Base-by-base conservation (phyloP, 352 stramenopile genomes). In the Phytophthora pisi region DNA sequence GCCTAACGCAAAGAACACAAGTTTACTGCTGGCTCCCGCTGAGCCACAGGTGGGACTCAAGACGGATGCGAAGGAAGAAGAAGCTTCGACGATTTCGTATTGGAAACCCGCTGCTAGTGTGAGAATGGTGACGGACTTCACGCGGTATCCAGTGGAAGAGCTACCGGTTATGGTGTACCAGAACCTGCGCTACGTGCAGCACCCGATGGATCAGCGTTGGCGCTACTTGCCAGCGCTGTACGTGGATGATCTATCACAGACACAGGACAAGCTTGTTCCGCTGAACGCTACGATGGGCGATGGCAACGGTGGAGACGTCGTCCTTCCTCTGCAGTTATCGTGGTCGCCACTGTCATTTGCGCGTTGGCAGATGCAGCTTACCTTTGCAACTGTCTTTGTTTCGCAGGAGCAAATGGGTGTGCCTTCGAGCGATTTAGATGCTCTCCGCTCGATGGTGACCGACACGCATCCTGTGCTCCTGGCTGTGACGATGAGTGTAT, bases 381-480 rank as follows among this genome's bases (percentile, higher is more conserved):
- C 84, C 13, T 87, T 92, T 75, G 84, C 83, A 24, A 75, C 68
- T 50, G 81, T 85, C 30, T 79, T 91, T 23, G 58, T 70, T 28
- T 86, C 82, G 6, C 84, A 92, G 59, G 78, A 89, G 53, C 66
- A 84, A 51, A 71, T 92, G 54, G 84, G 84, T 4, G 86, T 92
- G 52, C 74, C 77, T 10, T 68, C 68, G 2, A 72, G 84, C 6
- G 86, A 92, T 46, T 86, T 99, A 66, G 90, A 97, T 56, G 79
- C 89, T 18, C 86, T 99, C 51, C 95, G 96, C 11, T 97, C 82
- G 72, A 98, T 90, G 65, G 86, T 92, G 60, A 81, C 82, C 8
- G 97, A 99, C 59, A 99, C 97, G 18, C 98, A 99, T 72, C 90
- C 98, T 8, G 93, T 97, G 30, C 72, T 99, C 53, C 82, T 99